A percentile compares a stretch with the other conserved stretches of the same genome.
These are phyloP conservation scores for Astraeus odoratus DNA, from an alignment of 768 basidiomycete genomes.

Conservation along the genomic window DNA sequence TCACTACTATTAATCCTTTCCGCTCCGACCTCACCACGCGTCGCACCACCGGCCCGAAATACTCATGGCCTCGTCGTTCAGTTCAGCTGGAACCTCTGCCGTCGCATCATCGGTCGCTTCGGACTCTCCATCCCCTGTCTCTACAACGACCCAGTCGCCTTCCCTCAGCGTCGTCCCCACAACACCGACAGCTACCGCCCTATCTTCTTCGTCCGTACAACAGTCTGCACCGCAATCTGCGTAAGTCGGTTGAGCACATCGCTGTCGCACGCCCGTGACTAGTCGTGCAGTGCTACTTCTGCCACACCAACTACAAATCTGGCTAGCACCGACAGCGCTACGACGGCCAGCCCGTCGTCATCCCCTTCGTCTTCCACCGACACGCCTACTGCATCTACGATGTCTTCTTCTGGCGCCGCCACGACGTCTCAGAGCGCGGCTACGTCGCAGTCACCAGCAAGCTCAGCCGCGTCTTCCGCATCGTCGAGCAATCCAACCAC, in stretches of 20 bases:
- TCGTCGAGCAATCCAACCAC: constrained; percentile 10
- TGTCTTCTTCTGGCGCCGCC: constrained; percentile 9
- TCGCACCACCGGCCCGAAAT: constrained; percentile 5
- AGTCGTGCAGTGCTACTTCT: constrained; percentile 9
- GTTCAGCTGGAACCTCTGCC: constrained; percentile 8
- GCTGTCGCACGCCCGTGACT: constrained; percentile 8
- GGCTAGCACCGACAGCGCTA: constrained; percentile 6
- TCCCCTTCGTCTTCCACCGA: constrained; percentile 6
- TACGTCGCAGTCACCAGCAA: constrained; percentile 6
- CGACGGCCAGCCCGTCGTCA: constrained; percentile 12
- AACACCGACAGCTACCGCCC: too few relatives aligned
- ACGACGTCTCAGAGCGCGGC: constrained; percentile 1
- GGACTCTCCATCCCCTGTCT: constrained; percentile 6
- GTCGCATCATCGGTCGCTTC: constrained; percentile 8
- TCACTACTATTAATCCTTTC: constrained; percentile 5
- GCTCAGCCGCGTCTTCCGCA: constrained; percentile 8
- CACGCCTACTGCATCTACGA: constrained; percentile 15
- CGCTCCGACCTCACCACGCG: constrained; percentile 8
- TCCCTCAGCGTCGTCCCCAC: constrained; percentile 9
- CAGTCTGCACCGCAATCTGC: constrained; percentile 10
- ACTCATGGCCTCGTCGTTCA: constrained; percentile 17
- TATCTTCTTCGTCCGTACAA: constrained; percentile 7
- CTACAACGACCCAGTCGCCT: constrained; percentile 2
- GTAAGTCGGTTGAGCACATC: constrained; percentile 16
- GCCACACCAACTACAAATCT: constrained; percentile 9